Evolutionary conservation across 257 asterid species (phyloP).

Genomic region (Penstemon eatonii): DNA sequence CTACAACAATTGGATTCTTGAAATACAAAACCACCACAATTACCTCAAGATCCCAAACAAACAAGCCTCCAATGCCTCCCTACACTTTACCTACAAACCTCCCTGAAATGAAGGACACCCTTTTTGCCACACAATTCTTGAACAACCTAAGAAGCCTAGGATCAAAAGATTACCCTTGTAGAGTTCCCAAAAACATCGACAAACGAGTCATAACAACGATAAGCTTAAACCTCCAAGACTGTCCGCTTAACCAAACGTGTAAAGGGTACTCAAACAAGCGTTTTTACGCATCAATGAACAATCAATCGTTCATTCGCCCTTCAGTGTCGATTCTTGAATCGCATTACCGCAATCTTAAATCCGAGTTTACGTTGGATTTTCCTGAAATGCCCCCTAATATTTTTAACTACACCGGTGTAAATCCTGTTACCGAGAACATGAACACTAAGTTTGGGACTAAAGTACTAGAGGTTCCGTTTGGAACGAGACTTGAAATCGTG

Average conservation of each 20-base stretch:
- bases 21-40: constrained; percentile 39
- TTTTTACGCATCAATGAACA: constrained; percentile 75
- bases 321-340: constrained; percentile 53
- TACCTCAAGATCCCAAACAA: not conserved
- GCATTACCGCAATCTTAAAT: constrained; percentile 45
- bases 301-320: constrained; percentile 65
- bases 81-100: constrained; percentile 56
- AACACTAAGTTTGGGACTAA: constrained; percentile 56
- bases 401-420: constrained; percentile 68
- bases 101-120: constrained; percentile 59
- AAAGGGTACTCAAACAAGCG: constrained; percentile 54
- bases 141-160: constrained; percentile 55
- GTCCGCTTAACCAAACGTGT: constrained; percentile 61
- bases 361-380: constrained; percentile 32
- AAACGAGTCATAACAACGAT: constrained; percentile 53
- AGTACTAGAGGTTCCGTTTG: constrained; percentile 47
- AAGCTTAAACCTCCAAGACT: constrained; percentile 78
- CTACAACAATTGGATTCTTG: constrained; percentile 71
- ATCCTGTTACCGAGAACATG: constrained; percentile 65
- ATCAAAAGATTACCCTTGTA: constrained; percentile 61
- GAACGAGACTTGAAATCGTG: constrained; percentile 64
- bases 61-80: constrained; percentile 28
- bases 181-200: constrained; percentile 55
- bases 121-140: constrained; percentile 46
- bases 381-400: constrained; percentile 59